phyloP scores from a whole-genome alignment of 1,284 basidiomycete genomes.

The Ustilago tritici region DNA sequence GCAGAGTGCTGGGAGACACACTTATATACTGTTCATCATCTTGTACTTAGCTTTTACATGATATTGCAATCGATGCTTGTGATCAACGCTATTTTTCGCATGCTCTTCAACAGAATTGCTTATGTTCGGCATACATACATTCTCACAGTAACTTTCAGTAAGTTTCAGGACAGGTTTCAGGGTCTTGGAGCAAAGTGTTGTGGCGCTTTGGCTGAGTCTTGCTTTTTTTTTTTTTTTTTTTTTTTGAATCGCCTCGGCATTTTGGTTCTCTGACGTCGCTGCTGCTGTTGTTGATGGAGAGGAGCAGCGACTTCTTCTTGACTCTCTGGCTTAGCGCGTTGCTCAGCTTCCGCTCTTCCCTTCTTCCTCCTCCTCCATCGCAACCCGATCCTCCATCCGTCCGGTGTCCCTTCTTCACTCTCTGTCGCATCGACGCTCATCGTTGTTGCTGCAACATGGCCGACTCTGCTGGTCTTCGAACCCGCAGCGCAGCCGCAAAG shows the following conservation, averaged over 20 bases:
- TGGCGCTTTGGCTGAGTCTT: no score
- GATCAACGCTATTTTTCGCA: no score
- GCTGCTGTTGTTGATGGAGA: not conserved
- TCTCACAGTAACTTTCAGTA: not conserved
- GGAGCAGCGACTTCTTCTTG: not conserved
- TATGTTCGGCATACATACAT: slow-evolving; percentile 6
- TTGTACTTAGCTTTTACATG: no score
- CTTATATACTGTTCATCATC: no score
- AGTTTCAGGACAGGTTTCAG: not conserved
- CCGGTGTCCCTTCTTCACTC: not conserved
- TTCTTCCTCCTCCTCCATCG: not conserved
- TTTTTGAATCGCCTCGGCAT: no score
- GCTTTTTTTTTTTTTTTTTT: not conserved
- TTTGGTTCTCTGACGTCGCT: not conserved
- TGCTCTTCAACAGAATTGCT: not conserved
- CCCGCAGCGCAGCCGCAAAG: slow-evolving; percentile 41
- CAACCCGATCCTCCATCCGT: not conserved
- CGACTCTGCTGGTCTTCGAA: slow-evolving; percentile 52
- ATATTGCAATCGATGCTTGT: no score
- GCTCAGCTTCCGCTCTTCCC: not conserved
- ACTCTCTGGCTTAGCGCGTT: not conserved
- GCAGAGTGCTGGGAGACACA: no score
- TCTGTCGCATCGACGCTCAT: not conserved
- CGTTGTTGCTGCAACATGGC: slow-evolving; percentile 22
- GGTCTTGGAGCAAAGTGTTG: not conserved